Evolutionary conservation across 108 stramenopile genomes (phyloP), one percentile per base, ranked within the genome.

Genomic region (Nitzschia sp.): DNA sequence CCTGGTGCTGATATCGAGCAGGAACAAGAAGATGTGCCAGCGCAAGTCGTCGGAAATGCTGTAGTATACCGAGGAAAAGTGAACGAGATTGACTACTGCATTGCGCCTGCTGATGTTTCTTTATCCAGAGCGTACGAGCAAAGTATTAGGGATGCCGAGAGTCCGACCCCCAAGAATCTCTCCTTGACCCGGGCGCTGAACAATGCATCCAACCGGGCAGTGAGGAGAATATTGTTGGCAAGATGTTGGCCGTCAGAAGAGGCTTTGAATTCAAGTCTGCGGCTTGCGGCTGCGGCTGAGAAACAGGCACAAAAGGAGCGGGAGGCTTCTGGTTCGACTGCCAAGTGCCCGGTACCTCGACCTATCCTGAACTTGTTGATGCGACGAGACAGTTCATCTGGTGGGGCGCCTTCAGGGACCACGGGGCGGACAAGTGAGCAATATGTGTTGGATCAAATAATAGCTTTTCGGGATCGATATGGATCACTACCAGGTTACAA

Each of bases 291-390:
- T 0, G 19, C 24, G 17, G 78, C 78, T 18, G 68, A 64, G 45
- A 79, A 78, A 53, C 54, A 77, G 35, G 59, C 71, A 45, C 56
- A 74, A 38, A 48, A 78, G 46, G 71, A 31, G 3, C 27, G 36
- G 13, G 27, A 53, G 34, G 70, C 68, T 18, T 32, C 49, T 19
- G 70, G 61, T 13, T 23, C 46, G 1, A 54, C 54, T 24, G 66
- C 86, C n/a, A 95, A 90, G 80, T 95, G 93, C 60, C 93, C 93
- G 28, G 89, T 92, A 15, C 93, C 93, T 18, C 71, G 91, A 33
- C 90, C 93, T 19, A 92, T 95, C 54, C 76, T 95, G 4, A 90
- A 95, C 66, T 73, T 92, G 33, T 58, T 95, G 54, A 88, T 84
- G 62, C 76, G 84, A 23, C 58, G 77, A 0, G 73, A 75, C 6